These are phyloP conservation scores for Carex littledalei DNA, from an alignment of 176 grass and related monocot genomes.

Conservation along the genomic window DNA sequence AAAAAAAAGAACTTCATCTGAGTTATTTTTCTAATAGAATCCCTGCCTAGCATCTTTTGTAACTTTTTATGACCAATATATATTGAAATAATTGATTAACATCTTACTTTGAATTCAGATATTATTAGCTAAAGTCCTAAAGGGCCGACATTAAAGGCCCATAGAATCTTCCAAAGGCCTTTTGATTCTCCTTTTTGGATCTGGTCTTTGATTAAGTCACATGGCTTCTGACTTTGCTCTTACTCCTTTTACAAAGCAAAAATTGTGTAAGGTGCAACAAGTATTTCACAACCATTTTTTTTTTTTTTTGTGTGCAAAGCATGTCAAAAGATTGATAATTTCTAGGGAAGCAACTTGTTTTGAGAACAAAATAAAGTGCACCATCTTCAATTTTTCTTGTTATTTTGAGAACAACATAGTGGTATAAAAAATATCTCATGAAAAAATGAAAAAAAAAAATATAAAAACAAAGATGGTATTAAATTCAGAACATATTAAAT, in stretches of 20 bases:
- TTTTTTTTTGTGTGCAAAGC: too few relatives aligned
- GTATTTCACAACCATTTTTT: too few relatives aligned
- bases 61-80: not conserved
- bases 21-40: too few relatives aligned
- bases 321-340: too few relatives aligned
- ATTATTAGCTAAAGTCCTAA: slow-evolving; percentile 22
- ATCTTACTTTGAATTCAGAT: not conserved
- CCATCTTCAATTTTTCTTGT: too few relatives aligned
- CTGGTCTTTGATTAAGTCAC: slow-evolving; percentile 15
- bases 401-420: not conserved
- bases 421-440: not conserved
- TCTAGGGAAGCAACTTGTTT: too few relatives aligned
- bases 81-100: not conserved
- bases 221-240: slow-evolving; percentile 20
- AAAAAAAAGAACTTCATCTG: too few relatives aligned
- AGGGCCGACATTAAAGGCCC: slow-evolving; percentile 32
- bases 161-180: slow-evolving; percentile 58
- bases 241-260: not conserved
- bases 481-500: not conserved
- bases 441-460: not conserved
- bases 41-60: not conserved
- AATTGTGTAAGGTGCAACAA: not conserved
- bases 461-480: not conserved
- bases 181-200: slow-evolving; percentile 28
- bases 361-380: too few relatives aligned